Evolutionary conservation across 164 flowering plant species (phyloP).

Genomic region (Berberis vulgaris): DNA sequence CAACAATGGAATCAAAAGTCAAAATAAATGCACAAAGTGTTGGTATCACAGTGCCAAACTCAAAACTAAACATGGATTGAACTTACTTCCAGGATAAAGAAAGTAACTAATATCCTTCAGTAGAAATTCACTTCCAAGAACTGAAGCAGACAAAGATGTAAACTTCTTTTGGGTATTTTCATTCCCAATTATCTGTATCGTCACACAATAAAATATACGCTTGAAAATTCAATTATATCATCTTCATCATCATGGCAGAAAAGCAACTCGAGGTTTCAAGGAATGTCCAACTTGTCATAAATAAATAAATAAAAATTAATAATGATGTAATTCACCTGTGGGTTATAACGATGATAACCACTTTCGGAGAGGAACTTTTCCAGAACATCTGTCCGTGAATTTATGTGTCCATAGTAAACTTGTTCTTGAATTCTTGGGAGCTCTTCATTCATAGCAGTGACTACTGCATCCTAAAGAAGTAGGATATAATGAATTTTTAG

Average conservation of each 20-base stretch:
- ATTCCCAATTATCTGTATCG: slow-evolving; percentile 57
- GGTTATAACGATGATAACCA: slow-evolving; percentile 82
- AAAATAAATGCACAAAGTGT: slow-evolving; percentile 4
- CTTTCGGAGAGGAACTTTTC: slow-evolving; percentile 80
- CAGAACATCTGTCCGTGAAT: slow-evolving; percentile 68
- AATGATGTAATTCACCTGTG: slow-evolving; percentile 42
- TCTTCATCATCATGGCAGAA: too few relatives aligned
- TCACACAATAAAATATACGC: not conserved
- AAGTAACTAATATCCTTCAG: slow-evolving; percentile 61
- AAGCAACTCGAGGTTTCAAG: too few relatives aligned
- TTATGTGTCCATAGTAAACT: slow-evolving; percentile 93
- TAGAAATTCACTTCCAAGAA: slow-evolving; percentile 44
- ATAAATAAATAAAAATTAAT: not conserved
- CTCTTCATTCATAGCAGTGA: slow-evolving; percentile 94
- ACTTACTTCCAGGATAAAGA: slow-evolving; percentile 88
- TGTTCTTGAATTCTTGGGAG: slow-evolving; percentile 96
- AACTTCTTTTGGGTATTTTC: slow-evolving; percentile 61
- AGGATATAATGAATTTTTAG: slow-evolving; percentile 4
- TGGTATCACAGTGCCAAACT: not conserved
- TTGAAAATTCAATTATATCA: not conserved
- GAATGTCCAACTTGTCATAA: not conserved
- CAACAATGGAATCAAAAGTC: slow-evolving; percentile 1
- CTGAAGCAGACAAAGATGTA: slow-evolving; percentile 45
- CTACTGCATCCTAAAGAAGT: slow-evolving; percentile 60
- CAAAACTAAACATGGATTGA: not conserved